Evolutionary conservation across 164 flowering plant genomes (phyloP), one percentile per base, ranked within the genome.

Genomic region (Vitis cinerea): DNA sequence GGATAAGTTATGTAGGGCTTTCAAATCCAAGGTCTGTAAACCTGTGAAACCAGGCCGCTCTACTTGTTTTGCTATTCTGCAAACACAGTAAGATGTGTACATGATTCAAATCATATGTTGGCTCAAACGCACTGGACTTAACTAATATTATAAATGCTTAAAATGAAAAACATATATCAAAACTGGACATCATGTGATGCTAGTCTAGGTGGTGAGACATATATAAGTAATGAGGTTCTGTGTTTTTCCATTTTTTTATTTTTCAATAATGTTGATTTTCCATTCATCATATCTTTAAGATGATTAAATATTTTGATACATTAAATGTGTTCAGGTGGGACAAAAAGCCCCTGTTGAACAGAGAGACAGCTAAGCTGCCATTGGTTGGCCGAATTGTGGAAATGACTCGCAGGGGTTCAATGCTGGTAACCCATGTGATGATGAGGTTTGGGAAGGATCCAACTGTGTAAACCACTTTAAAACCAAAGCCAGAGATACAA

Each of bases 381-480:
- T 59, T 91, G 47, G 49, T 85, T 48, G 97, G 98, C 8, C 83
- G 85, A 16, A 1, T 84, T 0, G 8, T 78, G 8, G 98, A 93
- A 77, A 59, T 78, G 61, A 69, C 79, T 9, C 84, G 90, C 9
- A 75, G 93, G 67, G 91, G 87, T 14, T 83, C 91, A 1, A 90
- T 90, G 97, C 65, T 91, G 50, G 83, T 79, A 63, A 90, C 95
- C 54, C 95, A 90, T 85, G 86, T 80, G 16, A 17, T 90, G 77
- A 93, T 93, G 98, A 71, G 92, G 64, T 91, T 91, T 71, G 98
- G 97, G 30, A 91, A 91, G 78, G 97, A 93, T 78, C 87, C 92
- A 50, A 68, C 61, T 9, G 61, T 50, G 54, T 85, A 68, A 70
- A 80, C 9, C 27, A 11, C n/a, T 17, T 29, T 51, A 27, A 64